Evolutionary conservation across 2,329 filamentous ascomycete species (phyloP).

Genomic region (Aureobasidium sp.): DNA sequence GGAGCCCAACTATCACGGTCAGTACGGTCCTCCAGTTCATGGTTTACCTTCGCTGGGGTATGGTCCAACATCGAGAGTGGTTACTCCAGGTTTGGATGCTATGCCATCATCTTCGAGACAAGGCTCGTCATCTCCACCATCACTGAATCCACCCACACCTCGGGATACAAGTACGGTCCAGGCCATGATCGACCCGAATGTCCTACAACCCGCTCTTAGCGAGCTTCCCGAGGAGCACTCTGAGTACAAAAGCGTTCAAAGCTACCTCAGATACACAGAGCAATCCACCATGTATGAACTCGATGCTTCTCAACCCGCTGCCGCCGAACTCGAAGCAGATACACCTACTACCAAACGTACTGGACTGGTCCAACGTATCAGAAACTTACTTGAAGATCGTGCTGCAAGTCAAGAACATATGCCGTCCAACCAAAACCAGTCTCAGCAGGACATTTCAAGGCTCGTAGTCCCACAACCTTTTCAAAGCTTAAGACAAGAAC

Average conservation of each 20-base stretch:
- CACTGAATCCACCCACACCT: constrained; percentile 35
- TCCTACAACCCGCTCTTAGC: constrained; percentile 18
- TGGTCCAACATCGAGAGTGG: constrained; percentile 24
- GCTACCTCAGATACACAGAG: constrained; percentile 31
- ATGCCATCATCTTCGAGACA: constrained; percentile 39
- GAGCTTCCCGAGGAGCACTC: constrained; percentile 30
- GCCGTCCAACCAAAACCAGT: neutral
- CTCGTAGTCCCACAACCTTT: constrained; percentile 2
- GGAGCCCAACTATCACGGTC: neutral
- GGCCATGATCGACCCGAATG: constrained; percentile 26
- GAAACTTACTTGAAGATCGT: constrained; percentile 36
- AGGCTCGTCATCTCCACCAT: constrained; percentile 33
- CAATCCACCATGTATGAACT: constrained; percentile 28
- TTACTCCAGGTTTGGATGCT: constrained; percentile 32
- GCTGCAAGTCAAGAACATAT: constrained; percentile 17
- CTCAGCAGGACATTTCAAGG: neutral
- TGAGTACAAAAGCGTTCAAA: constrained; percentile 28
- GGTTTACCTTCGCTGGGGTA: neutral
- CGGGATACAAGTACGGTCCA: constrained; percentile 32
- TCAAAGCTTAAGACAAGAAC: neutral
- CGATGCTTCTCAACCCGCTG: constrained; percentile 18
- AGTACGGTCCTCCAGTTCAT: neutral
- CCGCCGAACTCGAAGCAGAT: constrained; percentile 3
- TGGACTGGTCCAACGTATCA: constrained; percentile 37
- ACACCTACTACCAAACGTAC: neutral